Evolutionary conservation across 2,329 filamentous ascomycete species (phyloP).

Genomic region (Aspergillus caelatus): DNA sequence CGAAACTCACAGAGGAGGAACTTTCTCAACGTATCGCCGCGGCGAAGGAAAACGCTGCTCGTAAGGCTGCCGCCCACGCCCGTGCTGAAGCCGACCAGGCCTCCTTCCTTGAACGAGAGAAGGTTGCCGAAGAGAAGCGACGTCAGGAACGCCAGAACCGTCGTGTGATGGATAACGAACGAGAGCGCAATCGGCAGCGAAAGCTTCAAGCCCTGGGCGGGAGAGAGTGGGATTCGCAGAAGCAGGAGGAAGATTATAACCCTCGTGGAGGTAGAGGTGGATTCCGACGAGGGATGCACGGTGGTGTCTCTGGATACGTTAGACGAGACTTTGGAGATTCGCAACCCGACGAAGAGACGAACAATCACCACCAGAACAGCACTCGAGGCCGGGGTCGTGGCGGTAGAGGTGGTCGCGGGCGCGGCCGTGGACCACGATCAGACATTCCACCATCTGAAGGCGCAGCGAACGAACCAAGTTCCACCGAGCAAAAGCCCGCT

Average conservation of each 20-base stretch:
- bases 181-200: conserved; percentile 61
- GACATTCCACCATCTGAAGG: conserved; percentile 24
- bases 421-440: conserved; percentile 29
- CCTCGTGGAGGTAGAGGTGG: conserved; percentile 46
- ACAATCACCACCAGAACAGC: conserved; percentile 8
- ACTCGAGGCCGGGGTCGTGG: conserved; percentile 36
- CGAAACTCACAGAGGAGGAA: conserved; percentile 67
- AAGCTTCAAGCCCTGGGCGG: conserved; percentile 62
- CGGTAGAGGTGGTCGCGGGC: conserved; percentile 30
- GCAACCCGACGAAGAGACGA: conserved; percentile 14
- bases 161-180: conserved; percentile 63
- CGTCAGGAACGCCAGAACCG: conserved; percentile 55
- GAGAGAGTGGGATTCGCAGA: conserved; percentile 65
- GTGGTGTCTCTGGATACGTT: conserved; percentile 47
- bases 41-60: conserved; percentile 64
- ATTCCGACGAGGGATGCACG: conserved; percentile 55
- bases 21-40: conserved; percentile 62
- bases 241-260: conserved; percentile 59
- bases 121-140: conserved; percentile 57
- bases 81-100: conserved; percentile 70
- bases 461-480: conserved; percentile 13
- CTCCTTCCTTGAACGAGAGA: conserved; percentile 66
- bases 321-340: conserved; percentile 34
- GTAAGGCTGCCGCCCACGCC: conserved; percentile 62
- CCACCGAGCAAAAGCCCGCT: conserved; percentile 17